Evolutionary conservation across 2,329 filamentous ascomycete species (phyloP).

Genomic region (Ploettnerulaceae sp.): DNA sequence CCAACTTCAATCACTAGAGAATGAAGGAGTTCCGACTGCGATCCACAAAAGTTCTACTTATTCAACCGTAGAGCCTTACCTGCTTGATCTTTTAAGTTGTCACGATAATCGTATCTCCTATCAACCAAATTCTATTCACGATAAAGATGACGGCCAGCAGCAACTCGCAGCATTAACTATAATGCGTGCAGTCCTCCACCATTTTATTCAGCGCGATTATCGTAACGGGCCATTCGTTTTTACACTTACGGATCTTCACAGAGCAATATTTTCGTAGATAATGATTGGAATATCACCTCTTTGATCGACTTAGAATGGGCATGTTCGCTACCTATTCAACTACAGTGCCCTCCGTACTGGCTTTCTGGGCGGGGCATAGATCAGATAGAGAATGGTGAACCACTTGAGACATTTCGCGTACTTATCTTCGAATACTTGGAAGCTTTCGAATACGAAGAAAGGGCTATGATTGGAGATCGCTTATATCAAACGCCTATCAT

Average conservation of each 20-base stretch:
- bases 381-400: not conserved
- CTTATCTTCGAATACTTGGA: not conserved
- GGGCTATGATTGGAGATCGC: not conserved
- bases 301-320: conserved; percentile 1
- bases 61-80: conserved; percentile 26
- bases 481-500: not conserved
- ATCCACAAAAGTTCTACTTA: conserved; percentile 26
- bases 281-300: not conserved
- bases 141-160: conserved; percentile 1
- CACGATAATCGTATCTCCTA: conserved; percentile 30
- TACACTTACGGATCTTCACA: not conserved
- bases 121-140: conserved; percentile 28
- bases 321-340: not conserved
- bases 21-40: conserved; percentile 21
- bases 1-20: not conserved
- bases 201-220: not conserved
- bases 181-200: not conserved
- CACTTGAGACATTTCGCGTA: not conserved
- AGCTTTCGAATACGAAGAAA: conserved; percentile 1
- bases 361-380: not conserved
- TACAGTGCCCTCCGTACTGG: not conserved
- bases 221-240: not conserved
- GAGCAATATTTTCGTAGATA: not conserved
- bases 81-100: conserved; percentile 26
- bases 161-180: not conserved